Percentiles rank a stretch among this genome's conserved stretches.
These are phyloP conservation scores for Acanthamoeba polyphaga DNA, from an alignment of 208 protist species.

Conservation along the genomic window DNA sequence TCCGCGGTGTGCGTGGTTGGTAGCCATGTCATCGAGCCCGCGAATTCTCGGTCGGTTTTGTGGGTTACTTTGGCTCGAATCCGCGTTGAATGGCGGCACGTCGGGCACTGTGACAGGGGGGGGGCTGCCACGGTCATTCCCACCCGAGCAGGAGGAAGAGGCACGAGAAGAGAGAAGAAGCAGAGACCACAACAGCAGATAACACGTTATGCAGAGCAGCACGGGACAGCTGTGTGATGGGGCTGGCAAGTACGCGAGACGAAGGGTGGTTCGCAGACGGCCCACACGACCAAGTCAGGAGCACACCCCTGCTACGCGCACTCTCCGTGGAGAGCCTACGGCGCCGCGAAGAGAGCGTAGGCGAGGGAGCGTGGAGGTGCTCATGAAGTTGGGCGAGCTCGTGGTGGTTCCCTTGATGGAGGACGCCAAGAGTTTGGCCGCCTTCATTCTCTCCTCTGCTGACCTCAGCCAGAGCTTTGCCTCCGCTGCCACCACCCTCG, in stretches of 20 bases:
- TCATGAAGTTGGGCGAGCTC: conserved; percentile 25
- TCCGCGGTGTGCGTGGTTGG: no score
- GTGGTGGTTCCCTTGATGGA: neutral
- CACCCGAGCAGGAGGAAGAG: no score
- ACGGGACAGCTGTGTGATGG: conserved; percentile 3
- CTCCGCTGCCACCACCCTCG: neutral
- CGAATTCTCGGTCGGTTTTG: neutral
- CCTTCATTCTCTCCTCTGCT: neutral
- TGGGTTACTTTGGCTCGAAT: neutral
- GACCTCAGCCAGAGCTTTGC: neutral
- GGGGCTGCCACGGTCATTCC: no score
- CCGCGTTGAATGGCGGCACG: neutral
- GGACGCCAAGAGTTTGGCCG: conserved; percentile 8
- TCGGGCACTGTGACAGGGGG: neutral
- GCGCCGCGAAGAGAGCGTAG: neutral
- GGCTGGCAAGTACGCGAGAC: neutral
- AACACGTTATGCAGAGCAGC: neutral
- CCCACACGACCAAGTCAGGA: neutral
- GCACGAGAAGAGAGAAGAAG: no score
- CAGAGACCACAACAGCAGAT: no score
- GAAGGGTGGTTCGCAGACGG: neutral
- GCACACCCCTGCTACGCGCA: neutral
- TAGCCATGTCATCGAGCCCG: no score
- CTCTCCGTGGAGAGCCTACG: neutral
- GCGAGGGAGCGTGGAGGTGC: conserved; percentile 32